phyloP scores from a whole-genome alignment of 2,329 filamentous ascomycete genomes.

The Epichloe scottii region DNA sequence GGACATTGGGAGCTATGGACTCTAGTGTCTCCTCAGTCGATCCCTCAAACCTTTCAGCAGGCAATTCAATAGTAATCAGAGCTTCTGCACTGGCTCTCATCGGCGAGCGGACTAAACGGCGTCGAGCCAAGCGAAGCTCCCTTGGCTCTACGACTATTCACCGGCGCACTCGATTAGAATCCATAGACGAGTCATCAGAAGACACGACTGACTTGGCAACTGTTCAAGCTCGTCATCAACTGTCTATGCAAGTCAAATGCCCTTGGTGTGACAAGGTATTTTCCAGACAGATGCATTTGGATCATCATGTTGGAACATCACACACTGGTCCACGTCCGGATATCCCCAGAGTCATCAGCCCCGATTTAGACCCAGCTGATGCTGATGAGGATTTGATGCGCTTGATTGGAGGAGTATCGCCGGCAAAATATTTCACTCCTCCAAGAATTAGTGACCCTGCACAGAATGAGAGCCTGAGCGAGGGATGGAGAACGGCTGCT shows the following conservation, averaged over 20 bases:
- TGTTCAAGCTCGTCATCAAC: not conserved
- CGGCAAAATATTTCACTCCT: not conserved
- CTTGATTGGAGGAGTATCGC: not conserved
- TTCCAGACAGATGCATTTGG: not conserved
- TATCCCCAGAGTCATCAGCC: not conserved
- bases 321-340: not conserved
- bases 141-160: not conserved
- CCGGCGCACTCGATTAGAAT: not conserved
- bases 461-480: not conserved
- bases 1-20: not conserved
- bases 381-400: not conserved
- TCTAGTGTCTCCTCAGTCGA: not conserved
- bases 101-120: not conserved
- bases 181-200: conserved; percentile 4
- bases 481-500: not conserved
- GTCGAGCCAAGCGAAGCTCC: not conserved
- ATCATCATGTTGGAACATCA: not conserved
- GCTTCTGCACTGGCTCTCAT: not conserved
- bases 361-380: not conserved
- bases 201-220: not conserved
- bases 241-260: not conserved
- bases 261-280: not conserved
- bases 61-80: not conserved
- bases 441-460: not conserved
- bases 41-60: not conserved